Percentiles rank a stretch among this genome's conserved stretches.
Evolutionary conservation across 2,329 filamentous ascomycete species (phyloP).

Genomic region (Pseudocercospora musae): DNA sequence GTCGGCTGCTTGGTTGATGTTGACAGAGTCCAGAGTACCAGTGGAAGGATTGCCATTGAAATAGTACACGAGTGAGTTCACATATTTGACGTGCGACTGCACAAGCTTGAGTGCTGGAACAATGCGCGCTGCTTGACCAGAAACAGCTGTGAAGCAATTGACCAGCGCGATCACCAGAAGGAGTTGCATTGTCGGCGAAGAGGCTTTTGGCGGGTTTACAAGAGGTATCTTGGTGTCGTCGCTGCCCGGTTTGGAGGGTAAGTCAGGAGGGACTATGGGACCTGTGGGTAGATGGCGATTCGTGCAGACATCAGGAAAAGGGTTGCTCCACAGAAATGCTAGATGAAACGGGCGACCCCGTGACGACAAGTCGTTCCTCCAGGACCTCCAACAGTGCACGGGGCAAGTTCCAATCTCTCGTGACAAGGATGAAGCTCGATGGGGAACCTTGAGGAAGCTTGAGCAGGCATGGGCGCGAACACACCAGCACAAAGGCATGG

Average conservation of each 20-base stretch:
- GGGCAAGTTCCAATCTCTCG: neutral
- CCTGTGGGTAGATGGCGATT: neutral
- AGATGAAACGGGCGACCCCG: neutral
- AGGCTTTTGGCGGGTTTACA: neutral
- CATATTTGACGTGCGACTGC: neutral
- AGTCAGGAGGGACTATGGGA: neutral
- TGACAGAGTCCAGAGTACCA: conserved; percentile 1
- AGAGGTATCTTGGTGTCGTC: neutral
- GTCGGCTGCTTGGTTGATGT: conserved; percentile 3
- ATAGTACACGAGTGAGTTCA: neutral
- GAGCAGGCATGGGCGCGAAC: neutral
- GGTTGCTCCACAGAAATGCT: neutral
- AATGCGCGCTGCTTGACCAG: conserved; percentile 2
- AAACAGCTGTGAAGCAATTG: neutral
- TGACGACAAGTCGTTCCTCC: too few relatives aligned
- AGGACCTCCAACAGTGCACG: neutral
- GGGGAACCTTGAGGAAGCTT: neutral
- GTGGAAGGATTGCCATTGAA: conserved; percentile 4
- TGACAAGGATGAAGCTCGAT: neutral
- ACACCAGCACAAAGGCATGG: neutral
- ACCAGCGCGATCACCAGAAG: neutral
- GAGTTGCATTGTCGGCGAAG: neutral
- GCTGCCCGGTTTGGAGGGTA: neutral
- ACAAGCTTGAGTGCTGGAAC: conserved; percentile 2
- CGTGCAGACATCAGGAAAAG: neutral